These are phyloP conservation scores for Phoma sp. DNA, from an alignment of 2,329 filamentous ascomycete genomes.

Conservation along the genomic window DNA sequence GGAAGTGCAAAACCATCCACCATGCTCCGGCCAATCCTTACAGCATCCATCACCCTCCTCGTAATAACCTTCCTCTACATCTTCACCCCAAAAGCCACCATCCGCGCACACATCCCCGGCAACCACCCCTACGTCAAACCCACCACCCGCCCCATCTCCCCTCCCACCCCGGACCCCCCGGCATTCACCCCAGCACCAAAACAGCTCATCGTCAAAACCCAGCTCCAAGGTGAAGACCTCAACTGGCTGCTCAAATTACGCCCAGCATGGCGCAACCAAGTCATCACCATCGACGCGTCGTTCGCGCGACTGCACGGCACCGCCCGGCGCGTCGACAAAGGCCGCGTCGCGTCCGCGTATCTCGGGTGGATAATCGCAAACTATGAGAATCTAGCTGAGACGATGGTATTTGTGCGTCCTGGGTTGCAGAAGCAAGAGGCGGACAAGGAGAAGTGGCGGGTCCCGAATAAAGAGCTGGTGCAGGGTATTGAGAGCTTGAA, in stretches of 20 bases:
- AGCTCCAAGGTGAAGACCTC: slow-evolving; percentile 22
- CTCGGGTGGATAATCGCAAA: slow-evolving; percentile 35
- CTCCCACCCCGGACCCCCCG: slow-evolving; percentile 4
- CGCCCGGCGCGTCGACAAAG: slow-evolving; percentile 23
- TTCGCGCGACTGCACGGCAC: slow-evolving; percentile 21
- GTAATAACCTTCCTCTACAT: neutral
- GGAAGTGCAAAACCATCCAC: no score
- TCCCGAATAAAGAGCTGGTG: neutral
- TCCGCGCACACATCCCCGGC: slow-evolving; percentile 4
- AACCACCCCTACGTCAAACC: slow-evolving; percentile 19
- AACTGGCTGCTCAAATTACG: slow-evolving; percentile 21
- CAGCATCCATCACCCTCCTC: neutral
- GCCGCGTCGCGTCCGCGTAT: slow-evolving; percentile 33
- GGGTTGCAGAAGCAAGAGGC: neutral
- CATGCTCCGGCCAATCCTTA: neutral
- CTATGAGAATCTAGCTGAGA: slow-evolving; percentile 28
- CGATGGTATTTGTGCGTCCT: slow-evolving; percentile 30
- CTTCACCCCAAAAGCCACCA: neutral
- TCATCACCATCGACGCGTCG: slow-evolving; percentile 29
- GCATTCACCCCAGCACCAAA: slow-evolving; percentile 1
- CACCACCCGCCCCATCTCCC: neutral
- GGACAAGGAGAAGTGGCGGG: neutral
- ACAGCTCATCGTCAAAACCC: slow-evolving; percentile 22
- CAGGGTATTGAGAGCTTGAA: slow-evolving; percentile 37
- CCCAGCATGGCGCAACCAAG: slow-evolving; percentile 53